Evolutionary conservation across 2,329 filamentous ascomycete genomes (phyloP), one percentile per base, ranked within the genome.

Genomic region (Arthrobotrys iridis): DNA sequence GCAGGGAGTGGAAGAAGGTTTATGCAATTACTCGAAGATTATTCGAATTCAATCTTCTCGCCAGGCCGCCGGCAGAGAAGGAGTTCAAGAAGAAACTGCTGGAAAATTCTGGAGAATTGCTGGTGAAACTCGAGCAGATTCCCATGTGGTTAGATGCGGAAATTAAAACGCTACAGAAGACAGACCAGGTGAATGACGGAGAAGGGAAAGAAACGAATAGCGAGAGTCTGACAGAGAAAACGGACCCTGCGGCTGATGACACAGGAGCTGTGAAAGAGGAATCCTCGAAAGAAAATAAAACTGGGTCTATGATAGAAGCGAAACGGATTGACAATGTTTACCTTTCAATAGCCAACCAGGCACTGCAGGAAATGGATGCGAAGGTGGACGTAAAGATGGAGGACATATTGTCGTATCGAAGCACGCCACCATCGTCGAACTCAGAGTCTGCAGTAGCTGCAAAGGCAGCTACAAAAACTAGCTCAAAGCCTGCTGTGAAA

Each of bases 21-120:
- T 68, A 67, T 28, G 55, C 18, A n/a, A 46, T 68, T 4, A 57
- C 40, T 20, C 46, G 71, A 15, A 45, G 71, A 22, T 20, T 75
- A 4, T 63, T 40, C 13, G 71, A 75, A 37, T 46, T 58, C 22
- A 41, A 48, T 11, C 58, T 26, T 5, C 48, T 75, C 2, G 43
- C 50, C n/a, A 24, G 46, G 6, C 13, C 30, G n/a, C 57, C 43
- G 1, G 1, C 35, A 2, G 59, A 63, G 8, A 43, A 55, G 30
- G 52, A 59, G 8, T 45, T 65, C 11, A 43, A 18, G 41, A 28
- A 73, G 1, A 26, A 8, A 26, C 15, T 73, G 26, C 26, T 63
- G 11, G 67, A 60, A 5, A 35, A 59, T 26, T 22, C 10, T 11
- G 41, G 46, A 3, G 18, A 41, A 0, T 3, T 48, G 8, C 7